Evolutionary conservation across 2,329 filamentous ascomycete genomes (phyloP).

Genomic region (Colletotrichum liaoningense): DNA sequence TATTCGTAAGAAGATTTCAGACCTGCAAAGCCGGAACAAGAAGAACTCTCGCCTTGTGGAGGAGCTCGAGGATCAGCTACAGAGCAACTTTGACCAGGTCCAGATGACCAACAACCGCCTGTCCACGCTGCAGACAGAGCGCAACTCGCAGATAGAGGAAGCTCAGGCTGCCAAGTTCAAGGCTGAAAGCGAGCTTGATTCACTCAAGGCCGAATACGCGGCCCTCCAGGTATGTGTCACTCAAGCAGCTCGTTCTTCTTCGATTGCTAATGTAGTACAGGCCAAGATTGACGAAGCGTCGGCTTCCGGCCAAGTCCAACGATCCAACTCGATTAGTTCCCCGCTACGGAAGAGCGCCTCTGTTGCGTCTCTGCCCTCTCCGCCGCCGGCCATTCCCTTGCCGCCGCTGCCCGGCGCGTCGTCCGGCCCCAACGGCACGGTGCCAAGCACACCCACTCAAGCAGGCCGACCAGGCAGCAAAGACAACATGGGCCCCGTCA

Average conservation of each 20-base stretch:
- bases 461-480: conserved; percentile 82
- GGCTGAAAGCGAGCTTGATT: conserved; percentile 77
- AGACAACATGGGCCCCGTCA: conserved; percentile 72
- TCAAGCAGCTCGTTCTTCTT: neutral
- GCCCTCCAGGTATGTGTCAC: conserved; percentile 76
- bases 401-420: conserved; percentile 81
- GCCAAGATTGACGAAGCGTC: conserved; percentile 49
- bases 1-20: conserved; percentile 74
- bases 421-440: conserved; percentile 50
- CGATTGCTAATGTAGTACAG: conserved; percentile 51
- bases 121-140: conserved; percentile 82
- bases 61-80: conserved; percentile 96
- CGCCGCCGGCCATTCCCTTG: conserved; percentile 94
- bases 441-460: conserved; percentile 61
- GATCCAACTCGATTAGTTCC: conserved; percentile 71
- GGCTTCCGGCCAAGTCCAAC: conserved; percentile 56
- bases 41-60: conserved; percentile 94
- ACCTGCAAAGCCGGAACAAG: conserved; percentile 77
- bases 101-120: conserved; percentile 87
- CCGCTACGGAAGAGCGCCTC: conserved; percentile 88
- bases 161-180: conserved; percentile 72
- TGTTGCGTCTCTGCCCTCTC: conserved; percentile 87
- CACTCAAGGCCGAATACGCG: conserved; percentile 75
- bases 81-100: conserved; percentile 93
- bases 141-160: conserved; percentile 81